Base-by-base conservation (phyloP, 2,329 filamentous ascomycete genomes). In the Beauveria caledonica region DNA sequence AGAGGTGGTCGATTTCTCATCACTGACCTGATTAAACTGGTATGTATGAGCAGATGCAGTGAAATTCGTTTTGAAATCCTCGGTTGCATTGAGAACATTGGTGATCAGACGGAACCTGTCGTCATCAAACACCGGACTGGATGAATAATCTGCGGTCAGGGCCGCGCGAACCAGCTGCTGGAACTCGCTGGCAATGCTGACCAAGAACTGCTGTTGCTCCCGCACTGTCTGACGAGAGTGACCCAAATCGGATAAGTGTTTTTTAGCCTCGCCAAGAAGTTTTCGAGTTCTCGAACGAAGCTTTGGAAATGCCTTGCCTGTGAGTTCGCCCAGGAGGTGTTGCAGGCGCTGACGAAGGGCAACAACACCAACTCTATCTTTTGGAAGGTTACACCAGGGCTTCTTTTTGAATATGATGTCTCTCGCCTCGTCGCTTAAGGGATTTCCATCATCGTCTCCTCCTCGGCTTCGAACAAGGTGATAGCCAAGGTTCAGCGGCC, bases 291-390 rank as follows among this genome's bases (percentile, higher is more conserved):
- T 70, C 0, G 58, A 62, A 1, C 66, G 62, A 4, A 73, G 60
- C 9, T 61, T 63, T 5, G 67, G 67, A 21, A 71, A 72, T 21
- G 66, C 68, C 2, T 63, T 63, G n/a, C 63, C 63, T 1, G 70
- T 68, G 8, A 71, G 66, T 0, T 71, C 65, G 3, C 65, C 66
- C 0, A 73, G 64, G 0, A 73, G 64, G 11, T 68, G 60, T 0
- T 64, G 63, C 11, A 73, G 56, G 1, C 66, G 66, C 10, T 55
- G 49, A 1, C 65, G 65, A 1, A 73, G 65, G 0, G 68, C 64
- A 0, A 36, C 25, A 1, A 70, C 64, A 0, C 71, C 70, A 1
- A 71, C 56, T 0, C 70, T 62, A 1, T 63, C 63, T 1, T 53
- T 42, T 0, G 68, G 66, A 0, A 70, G 63, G 2, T 9, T 21